Conservation (phyloP, 2,329 filamentous ascomycete genomes). For the Scopulariopsis brevicaulis region DNA sequence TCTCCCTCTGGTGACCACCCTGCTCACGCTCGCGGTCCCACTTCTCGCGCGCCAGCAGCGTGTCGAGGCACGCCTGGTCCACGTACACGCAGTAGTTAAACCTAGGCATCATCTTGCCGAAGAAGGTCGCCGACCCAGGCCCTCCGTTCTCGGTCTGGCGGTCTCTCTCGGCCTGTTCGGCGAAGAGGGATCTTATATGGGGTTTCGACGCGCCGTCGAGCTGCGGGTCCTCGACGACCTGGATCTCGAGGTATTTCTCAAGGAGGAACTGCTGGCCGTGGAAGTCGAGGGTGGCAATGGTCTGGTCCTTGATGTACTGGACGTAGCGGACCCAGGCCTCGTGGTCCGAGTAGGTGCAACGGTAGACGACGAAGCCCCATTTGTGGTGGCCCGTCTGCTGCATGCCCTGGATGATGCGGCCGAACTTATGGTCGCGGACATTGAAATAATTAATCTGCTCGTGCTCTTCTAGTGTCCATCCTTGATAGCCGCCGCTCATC, state of each 20-base stretch:
- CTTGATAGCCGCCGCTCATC: background rate
- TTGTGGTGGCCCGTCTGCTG: slow-evolving; percentile 5
- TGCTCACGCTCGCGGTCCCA: background rate
- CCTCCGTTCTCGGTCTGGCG: background rate
- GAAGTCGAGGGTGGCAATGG: background rate
- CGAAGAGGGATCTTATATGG: background rate
- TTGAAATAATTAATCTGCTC: background rate
- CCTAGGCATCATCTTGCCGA: background rate
- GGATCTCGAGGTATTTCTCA: background rate
- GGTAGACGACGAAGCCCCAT: slow-evolving; percentile 11
- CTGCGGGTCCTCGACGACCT: slow-evolving; percentile 6
- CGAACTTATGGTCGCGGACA: background rate
- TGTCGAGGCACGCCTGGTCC: slow-evolving; percentile 2
- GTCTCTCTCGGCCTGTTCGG: background rate
- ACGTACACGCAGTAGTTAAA: slow-evolving; percentile 2
- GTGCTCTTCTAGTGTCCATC: background rate
- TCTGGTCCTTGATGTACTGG: background rate
- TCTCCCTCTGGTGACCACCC: background rate
- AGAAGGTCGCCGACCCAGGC: background rate
- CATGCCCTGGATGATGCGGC: background rate
- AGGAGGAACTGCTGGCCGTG: slow-evolving; percentile 1
- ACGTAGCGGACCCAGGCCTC: slow-evolving; percentile 7
- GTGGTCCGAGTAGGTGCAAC: slow-evolving; percentile 9
- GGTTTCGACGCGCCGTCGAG: slow-evolving; percentile 2
- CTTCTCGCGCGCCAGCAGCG: background rate